Conservation (phyloP, 1,139 yeast genomes). For the Suhomyces taliae region DNA sequence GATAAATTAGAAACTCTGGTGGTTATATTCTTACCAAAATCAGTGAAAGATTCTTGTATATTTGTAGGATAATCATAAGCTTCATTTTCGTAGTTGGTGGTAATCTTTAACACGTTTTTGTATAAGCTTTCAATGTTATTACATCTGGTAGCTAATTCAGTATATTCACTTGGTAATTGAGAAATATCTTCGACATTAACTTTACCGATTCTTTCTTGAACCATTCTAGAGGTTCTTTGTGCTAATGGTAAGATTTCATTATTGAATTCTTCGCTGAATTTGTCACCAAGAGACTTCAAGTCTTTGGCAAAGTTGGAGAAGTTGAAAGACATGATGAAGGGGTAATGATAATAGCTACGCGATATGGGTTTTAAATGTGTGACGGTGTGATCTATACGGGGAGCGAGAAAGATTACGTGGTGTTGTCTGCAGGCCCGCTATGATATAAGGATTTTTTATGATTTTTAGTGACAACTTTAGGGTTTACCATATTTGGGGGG, state of each 20-base stretch:
- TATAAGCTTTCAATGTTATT: conserved; percentile 75
- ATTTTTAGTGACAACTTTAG: no score
- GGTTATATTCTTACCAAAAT: conserved; percentile 67
- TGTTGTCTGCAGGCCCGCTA: no score
- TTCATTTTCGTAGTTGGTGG: conserved; percentile 71
- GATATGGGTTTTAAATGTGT: not conserved
- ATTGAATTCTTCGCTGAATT: conserved; percentile 42
- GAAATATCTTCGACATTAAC: conserved; percentile 68
- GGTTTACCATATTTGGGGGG: no score
- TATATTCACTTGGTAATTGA: conserved; percentile 80
- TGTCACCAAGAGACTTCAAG: conserved; percentile 41
- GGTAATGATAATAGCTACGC: not conserved
- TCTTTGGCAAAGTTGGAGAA: conserved; percentile 45
- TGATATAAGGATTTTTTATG: no score
- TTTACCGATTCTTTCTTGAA: conserved; percentile 79
- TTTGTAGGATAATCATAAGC: conserved; percentile 87
- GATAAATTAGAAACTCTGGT: conserved; percentile 68
- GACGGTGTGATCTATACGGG: not conserved
- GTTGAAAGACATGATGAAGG: conserved; percentile 42
- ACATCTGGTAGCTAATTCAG: conserved; percentile 71
- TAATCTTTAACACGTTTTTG: conserved; percentile 69
- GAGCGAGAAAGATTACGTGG: no score
- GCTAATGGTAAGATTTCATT: conserved; percentile 63
- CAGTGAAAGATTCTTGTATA: conserved; percentile 69
- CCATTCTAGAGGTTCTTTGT: conserved; percentile 74